These are phyloP conservation scores for Flueggea neowawraea DNA, from an alignment of 441 rosid genomes.

Conservation along the genomic window DNA sequence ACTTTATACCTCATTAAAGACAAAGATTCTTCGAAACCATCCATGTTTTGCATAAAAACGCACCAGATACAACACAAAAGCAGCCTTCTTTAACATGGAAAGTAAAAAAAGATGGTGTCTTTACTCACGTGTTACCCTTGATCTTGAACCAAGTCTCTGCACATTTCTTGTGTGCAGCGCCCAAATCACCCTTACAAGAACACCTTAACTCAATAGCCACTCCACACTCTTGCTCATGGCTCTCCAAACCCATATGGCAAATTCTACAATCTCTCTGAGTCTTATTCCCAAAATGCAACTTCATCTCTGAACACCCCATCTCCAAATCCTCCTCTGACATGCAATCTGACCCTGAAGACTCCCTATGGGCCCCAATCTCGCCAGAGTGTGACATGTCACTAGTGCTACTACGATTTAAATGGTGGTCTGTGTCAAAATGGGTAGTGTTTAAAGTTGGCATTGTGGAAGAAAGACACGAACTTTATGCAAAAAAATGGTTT, in stretches of 20 bases:
- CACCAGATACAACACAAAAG: not conserved
- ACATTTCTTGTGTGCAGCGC: conserved; percentile 83
- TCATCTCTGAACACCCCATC: conserved; percentile 36
- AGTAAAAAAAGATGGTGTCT: not conserved
- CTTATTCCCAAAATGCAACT: conserved; percentile 40
- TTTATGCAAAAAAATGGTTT: no score
- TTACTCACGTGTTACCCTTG: conserved; percentile 76
- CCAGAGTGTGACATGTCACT: conserved; percentile 38
- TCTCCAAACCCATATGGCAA: conserved; percentile 82
- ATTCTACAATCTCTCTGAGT: conserved; percentile 75
- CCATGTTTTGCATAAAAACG: not conserved
- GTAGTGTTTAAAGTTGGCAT: conserved; percentile 17
- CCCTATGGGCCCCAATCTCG: conserved; percentile 50
- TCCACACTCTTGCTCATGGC: conserved; percentile 54
- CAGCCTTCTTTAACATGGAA: not conserved
- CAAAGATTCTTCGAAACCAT: no score
- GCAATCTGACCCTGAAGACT: conserved; percentile 46
- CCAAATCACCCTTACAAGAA: conserved; percentile 86
- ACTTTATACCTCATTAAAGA: no score
- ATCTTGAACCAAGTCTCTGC: conserved; percentile 99
- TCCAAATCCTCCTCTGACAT: conserved; percentile 48
- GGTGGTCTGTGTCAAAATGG: conserved; percentile 13
- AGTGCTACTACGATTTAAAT: conserved; percentile 11
- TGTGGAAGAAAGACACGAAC: not conserved
- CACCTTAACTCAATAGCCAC: conserved; percentile 72